A percentile compares a stretch with the other conserved stretches of the same genome.
phyloP scores from a whole-genome alignment of 1,284 basidiomycete species.

The Phaffia rhodozyma region DNA sequence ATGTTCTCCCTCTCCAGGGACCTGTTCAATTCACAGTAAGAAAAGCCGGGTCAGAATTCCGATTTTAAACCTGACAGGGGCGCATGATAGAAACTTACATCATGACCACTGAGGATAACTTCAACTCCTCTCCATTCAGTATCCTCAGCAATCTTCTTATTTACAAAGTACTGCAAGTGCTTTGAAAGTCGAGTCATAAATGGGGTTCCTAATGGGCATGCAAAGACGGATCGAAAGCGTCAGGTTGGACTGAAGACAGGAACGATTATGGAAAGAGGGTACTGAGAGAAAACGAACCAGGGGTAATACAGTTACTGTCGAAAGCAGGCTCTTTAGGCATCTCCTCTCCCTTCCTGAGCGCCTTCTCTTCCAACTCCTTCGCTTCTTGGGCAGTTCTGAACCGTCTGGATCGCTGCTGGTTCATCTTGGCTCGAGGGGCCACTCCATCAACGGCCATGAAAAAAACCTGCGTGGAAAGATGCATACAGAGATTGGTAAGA shows the following conservation, averaged over 20 bases:
- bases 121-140: constrained; percentile 84
- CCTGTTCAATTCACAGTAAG: constrained; percentile 19
- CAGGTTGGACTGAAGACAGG: not conserved
- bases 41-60: not conserved
- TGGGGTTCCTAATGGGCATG: constrained; percentile 53
- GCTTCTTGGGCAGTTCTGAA: constrained; percentile 93
- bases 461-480: constrained; percentile 43
- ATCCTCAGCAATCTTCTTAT: constrained; percentile 93
- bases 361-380: constrained; percentile 73
- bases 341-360: constrained; percentile 75
- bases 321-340: constrained; percentile 88
- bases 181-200: constrained; percentile 88
- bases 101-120: constrained; percentile 94
- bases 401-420: constrained; percentile 87
- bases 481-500: no score
- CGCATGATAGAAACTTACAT: constrained; percentile 39
- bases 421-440: constrained; percentile 98
- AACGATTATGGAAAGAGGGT: not conserved
- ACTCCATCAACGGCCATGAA: constrained; percentile 99
- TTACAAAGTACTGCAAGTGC: constrained; percentile 90
- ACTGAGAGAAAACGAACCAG: constrained; percentile 48
- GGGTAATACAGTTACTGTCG: constrained; percentile 98
- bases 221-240: not conserved
- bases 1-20: constrained; percentile 98
- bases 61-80: no score